These are phyloP conservation scores for Cryphonectria japonica DNA, from an alignment of 2,329 filamentous ascomycete genomes.

Conservation along the genomic window DNA sequence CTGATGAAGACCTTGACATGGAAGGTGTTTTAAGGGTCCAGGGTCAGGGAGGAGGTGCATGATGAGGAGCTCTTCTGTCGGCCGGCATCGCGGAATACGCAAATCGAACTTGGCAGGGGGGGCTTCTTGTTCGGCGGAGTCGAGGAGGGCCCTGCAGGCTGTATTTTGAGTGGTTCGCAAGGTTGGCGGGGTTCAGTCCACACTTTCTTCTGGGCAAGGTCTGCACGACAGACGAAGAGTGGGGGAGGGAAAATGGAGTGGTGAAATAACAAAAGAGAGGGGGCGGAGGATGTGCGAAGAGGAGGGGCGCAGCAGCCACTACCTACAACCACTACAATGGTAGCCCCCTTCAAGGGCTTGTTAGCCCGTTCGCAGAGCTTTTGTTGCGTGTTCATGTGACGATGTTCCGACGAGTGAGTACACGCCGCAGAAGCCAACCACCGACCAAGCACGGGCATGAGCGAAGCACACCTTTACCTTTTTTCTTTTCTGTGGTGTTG, in stretches of 20 bases:
- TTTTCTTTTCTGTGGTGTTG: no score
- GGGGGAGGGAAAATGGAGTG: background rate
- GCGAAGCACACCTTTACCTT: background rate
- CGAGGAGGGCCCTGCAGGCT: background rate
- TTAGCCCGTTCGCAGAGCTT: background rate
- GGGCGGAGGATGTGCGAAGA: background rate
- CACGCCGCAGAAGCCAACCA: background rate
- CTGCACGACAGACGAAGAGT: background rate
- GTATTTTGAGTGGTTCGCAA: background rate
- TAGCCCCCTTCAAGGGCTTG: background rate
- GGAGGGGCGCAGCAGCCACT: background rate
- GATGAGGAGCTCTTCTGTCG: conserved; percentile 77
- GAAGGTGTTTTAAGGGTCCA: conserved; percentile 90
- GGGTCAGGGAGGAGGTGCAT: conserved; percentile 40
- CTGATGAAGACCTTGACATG: conserved; percentile 88
- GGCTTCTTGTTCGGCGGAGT: background rate
- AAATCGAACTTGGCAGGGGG: background rate
- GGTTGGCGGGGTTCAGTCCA: background rate
- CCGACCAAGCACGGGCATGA: background rate
- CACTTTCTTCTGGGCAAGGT: background rate
- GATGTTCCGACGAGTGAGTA: background rate
- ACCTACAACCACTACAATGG: background rate
- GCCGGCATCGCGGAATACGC: conserved; percentile 69
- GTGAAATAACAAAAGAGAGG: background rate
- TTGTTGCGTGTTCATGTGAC: background rate